phyloP scores from a whole-genome alignment of 1,284 basidiomycete genomes.

The Gomphus sp. region DNA sequence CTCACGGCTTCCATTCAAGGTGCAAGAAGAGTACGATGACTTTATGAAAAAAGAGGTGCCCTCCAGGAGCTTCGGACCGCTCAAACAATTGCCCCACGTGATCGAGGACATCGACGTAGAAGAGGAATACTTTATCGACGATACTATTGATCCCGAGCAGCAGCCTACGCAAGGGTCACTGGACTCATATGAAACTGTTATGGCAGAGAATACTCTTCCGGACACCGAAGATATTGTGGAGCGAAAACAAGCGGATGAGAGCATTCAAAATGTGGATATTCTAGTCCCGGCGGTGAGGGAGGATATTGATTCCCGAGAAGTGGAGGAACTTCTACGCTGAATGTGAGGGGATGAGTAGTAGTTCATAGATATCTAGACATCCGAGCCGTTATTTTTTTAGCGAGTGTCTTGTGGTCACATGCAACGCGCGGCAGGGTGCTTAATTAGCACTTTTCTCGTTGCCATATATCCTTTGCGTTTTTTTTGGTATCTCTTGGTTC shows the following conservation, averaged over 20 bases:
- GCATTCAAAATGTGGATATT: background rate
- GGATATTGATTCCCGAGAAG: conserved; percentile 3
- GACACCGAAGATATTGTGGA: background rate
- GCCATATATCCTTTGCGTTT: no score
- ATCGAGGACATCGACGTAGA: conserved; percentile 1
- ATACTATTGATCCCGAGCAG: background rate
- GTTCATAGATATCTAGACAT: background rate
- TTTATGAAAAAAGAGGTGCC: background rate
- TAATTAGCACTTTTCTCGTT: no score
- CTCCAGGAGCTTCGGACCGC: background rate
- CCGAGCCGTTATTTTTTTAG: no score
- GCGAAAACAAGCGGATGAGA: background rate
- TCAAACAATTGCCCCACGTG: background rate
- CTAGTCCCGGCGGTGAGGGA: background rate
- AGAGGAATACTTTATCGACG: background rate
- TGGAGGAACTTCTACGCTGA: background rate
- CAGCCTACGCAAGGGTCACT: background rate
- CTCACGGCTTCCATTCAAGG: background rate
- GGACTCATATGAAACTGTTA: background rate
- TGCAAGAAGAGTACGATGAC: background rate
- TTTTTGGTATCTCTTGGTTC: no score
- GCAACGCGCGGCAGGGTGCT: no score
- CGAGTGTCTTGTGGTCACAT: no score
- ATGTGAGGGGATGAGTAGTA: background rate
- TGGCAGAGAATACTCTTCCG: background rate